These are phyloP conservation scores for Colletotrichum euphorbiae DNA, from an alignment of 2,329 filamentous ascomycete genomes.

Conservation along the genomic window DNA sequence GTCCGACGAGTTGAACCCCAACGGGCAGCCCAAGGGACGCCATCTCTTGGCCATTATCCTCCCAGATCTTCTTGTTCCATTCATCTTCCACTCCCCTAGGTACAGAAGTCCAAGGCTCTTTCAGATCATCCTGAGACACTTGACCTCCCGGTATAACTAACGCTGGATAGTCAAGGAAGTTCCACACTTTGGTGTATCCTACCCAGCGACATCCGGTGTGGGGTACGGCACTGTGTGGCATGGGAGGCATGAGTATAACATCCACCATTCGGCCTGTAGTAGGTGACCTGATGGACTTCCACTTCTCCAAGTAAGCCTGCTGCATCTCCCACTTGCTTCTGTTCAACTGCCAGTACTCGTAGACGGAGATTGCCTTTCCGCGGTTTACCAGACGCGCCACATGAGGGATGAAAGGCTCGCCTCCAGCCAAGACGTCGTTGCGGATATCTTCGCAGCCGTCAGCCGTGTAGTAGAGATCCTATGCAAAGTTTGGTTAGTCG, in stretches of 20 bases:
- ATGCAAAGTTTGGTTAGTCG: not conserved
- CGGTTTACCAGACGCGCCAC: constrained; percentile 67
- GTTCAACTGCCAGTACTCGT: constrained; percentile 76
- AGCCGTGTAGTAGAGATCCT: constrained; percentile 70
- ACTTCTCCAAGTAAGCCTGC: constrained; percentile 63
- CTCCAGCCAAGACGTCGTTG: constrained; percentile 62
- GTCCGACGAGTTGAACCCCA: constrained; percentile 27
- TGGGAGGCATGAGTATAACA: constrained; percentile 66
- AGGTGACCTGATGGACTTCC: constrained; percentile 59
- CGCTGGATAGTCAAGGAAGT: constrained; percentile 53
- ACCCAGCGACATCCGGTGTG: constrained; percentile 57
- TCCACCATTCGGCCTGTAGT: constrained; percentile 62
- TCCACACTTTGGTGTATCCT: constrained; percentile 57
- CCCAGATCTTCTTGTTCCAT: constrained; percentile 27
- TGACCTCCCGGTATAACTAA: constrained; percentile 47
- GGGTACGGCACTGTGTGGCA: constrained; percentile 69
- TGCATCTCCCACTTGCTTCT: constrained; percentile 62
- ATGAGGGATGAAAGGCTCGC: constrained; percentile 70
- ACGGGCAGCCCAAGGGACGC: not conserved
- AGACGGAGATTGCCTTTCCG: constrained; percentile 67
- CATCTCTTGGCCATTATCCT: constrained; percentile 1
- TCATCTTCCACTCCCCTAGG: constrained; percentile 2
- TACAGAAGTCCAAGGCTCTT: constrained; percentile 43
- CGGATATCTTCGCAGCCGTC: constrained; percentile 74
- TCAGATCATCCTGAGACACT: constrained; percentile 55